A percentile compares a stretch with the other conserved stretches of the same genome.
These are phyloP conservation scores for Eimeria nieschulzi DNA, from an alignment of 169 alveolate species.

Conservation along the genomic window DNA sequence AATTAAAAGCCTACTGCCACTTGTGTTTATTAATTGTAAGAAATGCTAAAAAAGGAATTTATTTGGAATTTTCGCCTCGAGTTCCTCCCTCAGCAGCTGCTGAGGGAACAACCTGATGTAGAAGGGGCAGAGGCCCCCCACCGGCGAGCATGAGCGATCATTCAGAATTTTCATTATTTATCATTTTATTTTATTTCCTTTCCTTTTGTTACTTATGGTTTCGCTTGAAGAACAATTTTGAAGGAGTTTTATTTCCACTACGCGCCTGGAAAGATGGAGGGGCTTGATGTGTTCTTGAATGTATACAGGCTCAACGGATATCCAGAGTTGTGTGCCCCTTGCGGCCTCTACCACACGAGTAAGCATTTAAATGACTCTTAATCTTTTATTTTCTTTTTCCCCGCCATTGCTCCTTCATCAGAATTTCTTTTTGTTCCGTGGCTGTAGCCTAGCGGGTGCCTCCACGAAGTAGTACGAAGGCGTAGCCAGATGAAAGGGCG, in stretches of 20 bases:
- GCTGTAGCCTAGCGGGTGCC: no score
- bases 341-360: constrained; percentile 39
- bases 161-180: background rate
- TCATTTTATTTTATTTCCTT: background rate
- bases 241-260: background rate
- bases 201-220: background rate
- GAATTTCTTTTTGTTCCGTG: background rate
- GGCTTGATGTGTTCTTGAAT: constrained; percentile 7
- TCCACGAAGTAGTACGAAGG: no score
- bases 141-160: background rate
- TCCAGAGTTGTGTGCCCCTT: constrained; percentile 24
- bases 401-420: background rate
- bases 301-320: constrained; percentile 9
- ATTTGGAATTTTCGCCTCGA: no score
- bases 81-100: no score
- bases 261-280: background rate
- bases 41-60: no score
- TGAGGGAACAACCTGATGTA: no score
- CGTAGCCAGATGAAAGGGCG: no score
- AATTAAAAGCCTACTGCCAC: no score
- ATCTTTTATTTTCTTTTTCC: background rate
- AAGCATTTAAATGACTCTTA: background rate
- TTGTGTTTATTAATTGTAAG: no score
- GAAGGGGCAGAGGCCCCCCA: no score
- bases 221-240: background rate